A percentile compares a stretch with the other conserved stretches of the same genome.
phyloP scores from a whole-genome alignment of 2,329 filamentous ascomycete species.

The Hyphodiscus sp. region DNA sequence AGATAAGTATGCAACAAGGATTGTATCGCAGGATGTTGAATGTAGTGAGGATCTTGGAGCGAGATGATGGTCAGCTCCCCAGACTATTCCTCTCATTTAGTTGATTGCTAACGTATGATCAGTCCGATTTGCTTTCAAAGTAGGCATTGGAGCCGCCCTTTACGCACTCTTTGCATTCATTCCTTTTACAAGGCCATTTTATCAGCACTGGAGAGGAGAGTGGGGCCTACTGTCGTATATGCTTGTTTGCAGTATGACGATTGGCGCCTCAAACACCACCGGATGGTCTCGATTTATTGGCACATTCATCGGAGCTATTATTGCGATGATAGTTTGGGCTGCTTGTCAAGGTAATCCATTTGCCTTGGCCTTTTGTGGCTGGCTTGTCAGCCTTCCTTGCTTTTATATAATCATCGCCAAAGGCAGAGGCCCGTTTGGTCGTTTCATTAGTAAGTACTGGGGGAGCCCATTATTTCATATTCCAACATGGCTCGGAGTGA shows the following conservation, averaged over 20 bases:
- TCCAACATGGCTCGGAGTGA: too few relatives aligned
- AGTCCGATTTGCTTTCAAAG: constrained; percentile 79
- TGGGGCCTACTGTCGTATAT: constrained; percentile 97
- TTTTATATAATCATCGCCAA: constrained; percentile 85
- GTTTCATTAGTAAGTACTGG: constrained; percentile 57
- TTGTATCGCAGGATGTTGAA: constrained; percentile 43
- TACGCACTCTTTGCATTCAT: constrained; percentile 90
- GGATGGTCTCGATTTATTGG: constrained; percentile 80
- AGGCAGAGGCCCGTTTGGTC: constrained; percentile 81
- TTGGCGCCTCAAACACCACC: constrained; percentile 91
- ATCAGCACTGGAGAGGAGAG: constrained; percentile 86
- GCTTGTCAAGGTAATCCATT: constrained; percentile 67
- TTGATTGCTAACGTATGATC: constrained; percentile 19
- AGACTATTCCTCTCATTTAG: constrained; percentile 17
- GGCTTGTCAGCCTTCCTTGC: constrained; percentile 72
- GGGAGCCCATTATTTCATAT: too few relatives aligned
- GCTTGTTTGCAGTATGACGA: constrained; percentile 97
- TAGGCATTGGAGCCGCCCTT: constrained; percentile 80
- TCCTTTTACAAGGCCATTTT: constrained; percentile 67
- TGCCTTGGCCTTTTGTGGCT: constrained; percentile 73
- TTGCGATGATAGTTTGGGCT: constrained; percentile 73
- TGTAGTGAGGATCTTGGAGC: constrained; percentile 48
- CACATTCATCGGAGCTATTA: constrained; percentile 72
- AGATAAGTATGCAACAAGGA: constrained; percentile 4
- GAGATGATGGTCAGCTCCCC: constrained; percentile 53